phyloP scores from a whole-genome alignment of 257 asterid genomes.

The Mitragyna speciosa region DNA sequence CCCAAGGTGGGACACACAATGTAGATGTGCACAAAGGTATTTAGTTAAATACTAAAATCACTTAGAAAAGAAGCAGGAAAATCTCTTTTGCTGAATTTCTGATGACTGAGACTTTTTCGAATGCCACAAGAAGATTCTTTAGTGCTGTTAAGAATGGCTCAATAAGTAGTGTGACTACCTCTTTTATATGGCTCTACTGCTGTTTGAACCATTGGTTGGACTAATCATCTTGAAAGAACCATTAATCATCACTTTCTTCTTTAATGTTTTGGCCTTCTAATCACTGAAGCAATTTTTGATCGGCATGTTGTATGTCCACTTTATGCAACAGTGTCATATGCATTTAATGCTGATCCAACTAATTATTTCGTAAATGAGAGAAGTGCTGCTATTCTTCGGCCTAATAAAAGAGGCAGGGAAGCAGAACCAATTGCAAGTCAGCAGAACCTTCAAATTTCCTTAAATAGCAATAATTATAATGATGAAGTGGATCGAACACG shows the following conservation, averaged over 20 bases:
- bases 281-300: not conserved
- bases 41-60: not conserved
- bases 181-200: not conserved
- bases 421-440: conserved; percentile 53
- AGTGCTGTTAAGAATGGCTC: too few species aligned
- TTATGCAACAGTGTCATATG: conserved; percentile 48
- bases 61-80: not conserved
- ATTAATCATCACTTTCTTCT: not conserved
- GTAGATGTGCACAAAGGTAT: not conserved
- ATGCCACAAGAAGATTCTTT: not conserved
- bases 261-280: not conserved
- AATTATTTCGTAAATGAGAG: conserved; percentile 58
- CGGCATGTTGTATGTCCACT: not conserved
- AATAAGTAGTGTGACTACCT: too few species aligned
- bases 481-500: conserved; percentile 51
- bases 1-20: not conserved
- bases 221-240: not conserved
- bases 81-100: not conserved
- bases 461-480: conserved; percentile 40
- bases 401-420: conserved; percentile 45
- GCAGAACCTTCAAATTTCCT: conserved; percentile 53
- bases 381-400: conserved; percentile 34
- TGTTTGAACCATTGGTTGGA: not conserved
- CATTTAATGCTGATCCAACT: conserved; percentile 49
- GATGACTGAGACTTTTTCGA: not conserved